Evolutionary conservation across 176 grass and related monocot genomes (phyloP).

Genomic region (Oryza meridionalis): DNA sequence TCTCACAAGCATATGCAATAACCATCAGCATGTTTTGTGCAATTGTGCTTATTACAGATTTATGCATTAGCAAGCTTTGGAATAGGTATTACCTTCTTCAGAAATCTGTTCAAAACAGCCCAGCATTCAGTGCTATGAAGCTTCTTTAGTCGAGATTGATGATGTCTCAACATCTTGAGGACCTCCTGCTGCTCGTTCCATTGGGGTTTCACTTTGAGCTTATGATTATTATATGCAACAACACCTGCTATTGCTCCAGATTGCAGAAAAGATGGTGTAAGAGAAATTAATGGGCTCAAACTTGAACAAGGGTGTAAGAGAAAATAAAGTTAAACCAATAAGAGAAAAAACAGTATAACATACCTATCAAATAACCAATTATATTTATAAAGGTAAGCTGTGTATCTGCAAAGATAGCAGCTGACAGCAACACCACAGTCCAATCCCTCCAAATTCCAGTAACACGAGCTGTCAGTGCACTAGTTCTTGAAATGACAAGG

Average conservation of each 20-base stretch:
- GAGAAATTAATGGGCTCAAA: too few relatives aligned
- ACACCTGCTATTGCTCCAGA: slow-evolving; percentile 89
- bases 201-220: slow-evolving; percentile 66
- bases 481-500: slow-evolving; percentile 94
- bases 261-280: slow-evolving; percentile 11
- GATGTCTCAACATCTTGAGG: slow-evolving; percentile 50
- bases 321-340: slow-evolving; percentile 6
- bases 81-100: slow-evolving; percentile 38
- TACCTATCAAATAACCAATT: slow-evolving; percentile 86
- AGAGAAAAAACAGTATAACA: slow-evolving; percentile 29
- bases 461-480: slow-evolving; percentile 93
- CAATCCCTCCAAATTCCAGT: slow-evolving; percentile 96
- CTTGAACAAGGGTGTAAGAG: not conserved
- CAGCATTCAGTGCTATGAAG: not conserved
- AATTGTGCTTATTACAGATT: not conserved
- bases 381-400: slow-evolving; percentile 89
- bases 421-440: slow-evolving; percentile 85
- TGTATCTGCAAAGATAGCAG: slow-evolving; percentile 93
- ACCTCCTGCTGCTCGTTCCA: slow-evolving; percentile 50
- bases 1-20: slow-evolving; percentile 23
- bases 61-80: not conserved
- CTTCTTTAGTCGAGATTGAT: not conserved
- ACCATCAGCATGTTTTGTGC: slow-evolving; percentile 11
- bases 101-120: slow-evolving; percentile 24
- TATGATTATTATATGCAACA: slow-evolving; percentile 91